These are phyloP conservation scores for Coemansia erecta DNA, from an alignment of 192 early-diverging fungal species.

Conservation along the genomic window DNA sequence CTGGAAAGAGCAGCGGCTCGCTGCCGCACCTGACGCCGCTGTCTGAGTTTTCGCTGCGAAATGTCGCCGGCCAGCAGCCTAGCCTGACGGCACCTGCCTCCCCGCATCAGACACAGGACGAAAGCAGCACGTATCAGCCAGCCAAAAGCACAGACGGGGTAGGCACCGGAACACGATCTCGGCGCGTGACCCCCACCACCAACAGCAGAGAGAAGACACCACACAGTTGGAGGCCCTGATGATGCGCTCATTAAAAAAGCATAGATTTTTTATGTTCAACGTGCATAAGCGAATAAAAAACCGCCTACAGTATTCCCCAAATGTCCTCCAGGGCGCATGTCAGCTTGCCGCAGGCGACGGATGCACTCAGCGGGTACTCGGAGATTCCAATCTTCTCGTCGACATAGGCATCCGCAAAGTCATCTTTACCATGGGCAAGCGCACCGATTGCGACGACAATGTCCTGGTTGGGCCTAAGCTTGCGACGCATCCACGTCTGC, in stretches of 20 bases:
- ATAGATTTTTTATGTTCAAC: background rate
- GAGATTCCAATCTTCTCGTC: slow-evolving; percentile 98
- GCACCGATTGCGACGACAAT: slow-evolving; percentile 93
- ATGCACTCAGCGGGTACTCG: slow-evolving; percentile 94
- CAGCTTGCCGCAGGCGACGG: slow-evolving; percentile 96
- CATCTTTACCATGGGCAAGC: slow-evolving; percentile 93
- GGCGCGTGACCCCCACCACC: slow-evolving; percentile 22
- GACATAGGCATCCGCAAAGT: slow-evolving; percentile 93
- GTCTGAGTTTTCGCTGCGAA: slow-evolving; percentile 31
- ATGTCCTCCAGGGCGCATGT: slow-evolving; percentile 84
- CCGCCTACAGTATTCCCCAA: slow-evolving; percentile 76
- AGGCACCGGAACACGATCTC: slow-evolving; percentile 7
- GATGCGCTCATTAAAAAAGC: background rate
- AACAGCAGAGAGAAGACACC: slow-evolving; percentile 7
- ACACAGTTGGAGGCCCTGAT: slow-evolving; percentile 44
- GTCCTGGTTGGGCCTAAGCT: slow-evolving; percentile 74
- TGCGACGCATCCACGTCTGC: slow-evolving; percentile 72
- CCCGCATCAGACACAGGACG: slow-evolving; percentile 9
- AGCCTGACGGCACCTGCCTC: slow-evolving; percentile 11
- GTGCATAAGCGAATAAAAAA: background rate
- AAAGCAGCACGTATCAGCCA: background rate
- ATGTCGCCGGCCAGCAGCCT: slow-evolving; percentile 13
- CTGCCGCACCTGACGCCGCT: slow-evolving; percentile 51
- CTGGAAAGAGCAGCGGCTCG: slow-evolving; percentile 20
- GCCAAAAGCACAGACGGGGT: slow-evolving; percentile 3